A percentile compares a stretch with the other conserved stretches of the same genome.
phyloP scores from a whole-genome alignment of 768 basidiomycete species.

The Multifurca ochricompacta region DNA sequence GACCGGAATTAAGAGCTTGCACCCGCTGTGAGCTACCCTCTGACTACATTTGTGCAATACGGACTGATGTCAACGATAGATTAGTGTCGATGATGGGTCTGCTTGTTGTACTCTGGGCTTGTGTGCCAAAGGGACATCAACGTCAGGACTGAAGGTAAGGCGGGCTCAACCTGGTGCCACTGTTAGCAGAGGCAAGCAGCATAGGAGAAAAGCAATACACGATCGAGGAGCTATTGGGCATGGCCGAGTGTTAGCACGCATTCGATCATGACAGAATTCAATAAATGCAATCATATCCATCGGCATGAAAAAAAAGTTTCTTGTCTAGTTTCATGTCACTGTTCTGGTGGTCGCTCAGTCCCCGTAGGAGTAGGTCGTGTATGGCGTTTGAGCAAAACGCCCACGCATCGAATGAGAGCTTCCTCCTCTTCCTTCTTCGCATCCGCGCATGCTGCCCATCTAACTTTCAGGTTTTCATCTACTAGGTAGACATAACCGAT shows the following conservation, averaged over 20 bases:
- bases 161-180: neutral
- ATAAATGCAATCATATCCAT: neutral
- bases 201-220: neutral
- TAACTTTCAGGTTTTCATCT: slow-evolving; percentile 73
- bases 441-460: slow-evolving; percentile 91
- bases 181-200: neutral
- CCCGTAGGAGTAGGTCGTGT: slow-evolving; percentile 24
- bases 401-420: slow-evolving; percentile 59
- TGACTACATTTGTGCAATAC: neutral
- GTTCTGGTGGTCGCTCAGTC: neutral
- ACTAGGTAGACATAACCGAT: slow-evolving; percentile 90
- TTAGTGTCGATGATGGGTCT: slow-evolving; percentile 36
- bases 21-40: slow-evolving; percentile 38
- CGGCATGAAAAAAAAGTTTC: neutral
- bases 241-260: too few relatives aligned
- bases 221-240: neutral
- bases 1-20: slow-evolving; percentile 37
- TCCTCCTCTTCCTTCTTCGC: slow-evolving; percentile 67
- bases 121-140: slow-evolving; percentile 30
- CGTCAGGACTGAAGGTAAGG: slow-evolving; percentile 6
- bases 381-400: slow-evolving; percentile 57
- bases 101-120: slow-evolving; percentile 36
- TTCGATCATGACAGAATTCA: neutral
- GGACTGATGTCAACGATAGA: slow-evolving; percentile 15
- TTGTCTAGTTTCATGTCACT: neutral